Conservation (phyloP, 192 early-diverging fungal genomes). For the Umbelopsis isabellina region DNA sequence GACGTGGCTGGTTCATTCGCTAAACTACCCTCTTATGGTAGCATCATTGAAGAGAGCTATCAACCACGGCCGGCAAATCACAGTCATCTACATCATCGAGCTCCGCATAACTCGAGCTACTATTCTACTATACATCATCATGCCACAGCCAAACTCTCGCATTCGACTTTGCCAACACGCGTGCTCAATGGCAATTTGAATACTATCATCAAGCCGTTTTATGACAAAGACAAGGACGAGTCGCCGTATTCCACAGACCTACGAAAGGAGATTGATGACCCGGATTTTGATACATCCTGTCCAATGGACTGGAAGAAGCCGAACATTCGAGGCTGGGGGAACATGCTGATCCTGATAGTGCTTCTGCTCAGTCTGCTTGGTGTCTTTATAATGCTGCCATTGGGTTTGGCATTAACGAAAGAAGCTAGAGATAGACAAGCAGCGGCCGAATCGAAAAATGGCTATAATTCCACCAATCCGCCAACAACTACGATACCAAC, state of each 20-base stretch:
- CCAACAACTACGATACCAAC: constrained; percentile 11
- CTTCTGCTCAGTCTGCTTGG: neutral
- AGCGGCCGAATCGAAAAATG: constrained; percentile 1
- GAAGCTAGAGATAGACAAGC: constrained; percentile 1
- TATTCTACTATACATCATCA: neutral
- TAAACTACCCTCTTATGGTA: constrained; percentile 10
- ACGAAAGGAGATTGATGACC: neutral
- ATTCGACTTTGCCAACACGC: neutral
- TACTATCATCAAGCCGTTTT: neutral
- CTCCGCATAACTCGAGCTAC: neutral
- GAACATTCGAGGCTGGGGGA: constrained; percentile 15
- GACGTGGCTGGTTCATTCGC: neutral
- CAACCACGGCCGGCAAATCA: neutral
- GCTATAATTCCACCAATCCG: constrained; percentile 5
- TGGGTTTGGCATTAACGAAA: constrained; percentile 1
- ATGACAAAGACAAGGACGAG: constrained; percentile 6
- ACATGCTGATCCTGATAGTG: neutral
- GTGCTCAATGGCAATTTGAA: neutral
- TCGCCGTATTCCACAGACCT: constrained; percentile 6
- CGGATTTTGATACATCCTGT: constrained; percentile 10
- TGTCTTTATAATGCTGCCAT: neutral
- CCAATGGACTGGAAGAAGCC: constrained; percentile 13
- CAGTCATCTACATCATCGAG: neutral
- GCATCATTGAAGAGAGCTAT: constrained; percentile 7
- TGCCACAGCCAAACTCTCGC: neutral